phyloP scores from a whole-genome alignment of 2,329 filamentous ascomycete genomes.

The Talaromyces sp. region DNA sequence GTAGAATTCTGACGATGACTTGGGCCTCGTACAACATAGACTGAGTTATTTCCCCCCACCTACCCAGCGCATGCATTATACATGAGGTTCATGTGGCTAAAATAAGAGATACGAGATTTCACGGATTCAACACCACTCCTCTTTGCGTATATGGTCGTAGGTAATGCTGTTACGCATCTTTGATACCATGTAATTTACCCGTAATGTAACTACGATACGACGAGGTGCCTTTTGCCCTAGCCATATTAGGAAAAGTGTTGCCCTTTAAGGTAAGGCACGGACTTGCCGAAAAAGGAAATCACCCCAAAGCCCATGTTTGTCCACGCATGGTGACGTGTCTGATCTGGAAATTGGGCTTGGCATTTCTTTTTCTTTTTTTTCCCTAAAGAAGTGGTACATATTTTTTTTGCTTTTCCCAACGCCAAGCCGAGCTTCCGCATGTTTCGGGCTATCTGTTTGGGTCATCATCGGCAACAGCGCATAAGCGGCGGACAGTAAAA shows the following conservation, averaged over 20 bases:
- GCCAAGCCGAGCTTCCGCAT: not conserved
- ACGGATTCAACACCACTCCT: not conserved
- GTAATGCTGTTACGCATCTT: not conserved
- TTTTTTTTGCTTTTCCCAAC: not conserved
- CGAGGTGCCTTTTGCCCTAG: not conserved
- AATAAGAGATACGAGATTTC: not conserved
- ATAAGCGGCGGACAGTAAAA: not conserved
- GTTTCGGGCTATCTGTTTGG: not conserved
- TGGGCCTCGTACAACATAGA: not conserved
- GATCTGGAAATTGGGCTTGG: not conserved
- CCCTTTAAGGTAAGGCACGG: not conserved
- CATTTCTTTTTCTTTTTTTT: not conserved
- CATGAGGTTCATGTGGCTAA: not conserved
- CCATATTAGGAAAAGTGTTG: not conserved
- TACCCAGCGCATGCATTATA: not conserved
- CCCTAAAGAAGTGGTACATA: not conserved
- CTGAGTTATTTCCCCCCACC: not conserved
- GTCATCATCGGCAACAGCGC: not conserved
- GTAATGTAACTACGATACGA: not conserved
- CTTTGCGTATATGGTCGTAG: not conserved
- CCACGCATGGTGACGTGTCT: not conserved
- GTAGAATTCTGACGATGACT: not conserved
- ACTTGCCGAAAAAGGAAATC: not conserved
- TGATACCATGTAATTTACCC: not conserved
- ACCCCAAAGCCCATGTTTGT: not conserved